A percentile compares a stretch with the other conserved stretches of the same genome.
These are phyloP conservation scores for Candida dendrica DNA, from an alignment of 805 yeast species.

Conservation along the genomic window DNA sequence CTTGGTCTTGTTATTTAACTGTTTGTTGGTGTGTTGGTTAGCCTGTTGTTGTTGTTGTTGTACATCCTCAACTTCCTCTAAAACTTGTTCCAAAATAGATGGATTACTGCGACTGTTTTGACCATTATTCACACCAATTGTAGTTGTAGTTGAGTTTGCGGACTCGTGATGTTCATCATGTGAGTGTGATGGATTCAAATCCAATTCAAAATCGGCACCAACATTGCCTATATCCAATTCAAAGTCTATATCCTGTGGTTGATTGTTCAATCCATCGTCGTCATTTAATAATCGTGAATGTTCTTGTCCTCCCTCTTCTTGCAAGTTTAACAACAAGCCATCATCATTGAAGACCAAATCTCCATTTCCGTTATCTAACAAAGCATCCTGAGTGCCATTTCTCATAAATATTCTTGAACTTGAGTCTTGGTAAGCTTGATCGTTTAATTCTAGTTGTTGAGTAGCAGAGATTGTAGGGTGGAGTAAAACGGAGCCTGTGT, in stretches of 20 bases:
- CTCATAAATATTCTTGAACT: constrained; percentile 1
- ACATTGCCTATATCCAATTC: constrained; percentile 21
- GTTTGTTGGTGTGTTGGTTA: background rate
- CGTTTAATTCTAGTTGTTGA: too few relatives aligned
- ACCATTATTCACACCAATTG: too few relatives aligned
- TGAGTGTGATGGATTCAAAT: background rate
- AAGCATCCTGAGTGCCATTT: background rate
- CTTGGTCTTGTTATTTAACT: background rate
- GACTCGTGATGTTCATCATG: background rate
- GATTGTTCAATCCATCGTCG: constrained; percentile 8
- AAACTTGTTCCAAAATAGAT: background rate
- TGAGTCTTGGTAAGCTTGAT: constrained; percentile 1
- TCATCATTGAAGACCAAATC: constrained; percentile 1
- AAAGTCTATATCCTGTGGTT: constrained; percentile 5
- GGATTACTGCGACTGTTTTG: background rate
- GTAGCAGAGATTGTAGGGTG: constrained; percentile 4
- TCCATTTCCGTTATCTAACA: background rate
- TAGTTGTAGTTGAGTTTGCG: background rate
- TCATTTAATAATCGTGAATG: constrained; percentile 1
- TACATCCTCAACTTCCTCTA: constrained; percentile 3
- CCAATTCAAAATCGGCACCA: background rate
- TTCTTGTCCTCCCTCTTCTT: background rate
- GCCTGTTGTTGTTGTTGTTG: background rate
- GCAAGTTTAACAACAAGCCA: background rate
- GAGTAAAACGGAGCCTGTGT: constrained; percentile 6